Conservation (phyloP, 768 basidiomycete genomes). For the Phaeotremella skinneri region DNA sequence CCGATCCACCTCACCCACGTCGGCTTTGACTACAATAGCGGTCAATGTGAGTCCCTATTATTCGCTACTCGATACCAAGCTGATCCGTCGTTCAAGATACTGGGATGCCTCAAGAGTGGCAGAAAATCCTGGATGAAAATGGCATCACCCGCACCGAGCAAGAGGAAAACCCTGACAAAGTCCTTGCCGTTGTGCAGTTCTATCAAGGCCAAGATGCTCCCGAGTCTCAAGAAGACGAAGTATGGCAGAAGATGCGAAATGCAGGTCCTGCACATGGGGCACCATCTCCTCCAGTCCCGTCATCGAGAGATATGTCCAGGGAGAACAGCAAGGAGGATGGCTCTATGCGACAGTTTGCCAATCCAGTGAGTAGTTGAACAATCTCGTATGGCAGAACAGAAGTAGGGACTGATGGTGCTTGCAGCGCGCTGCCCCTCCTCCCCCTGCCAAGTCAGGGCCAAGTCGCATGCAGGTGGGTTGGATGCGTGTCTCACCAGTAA, state of each 20-base stretch:
- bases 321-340: slow-evolving; percentile 36
- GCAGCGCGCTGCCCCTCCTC: slow-evolving; percentile 47
- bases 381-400: background rate
- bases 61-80: background rate
- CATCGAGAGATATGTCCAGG: slow-evolving; percentile 39
- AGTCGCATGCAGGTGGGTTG: slow-evolving; percentile 22
- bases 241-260: slow-evolving; percentile 49
- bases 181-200: slow-evolving; percentile 96
- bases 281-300: slow-evolving; percentile 18
- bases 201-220: slow-evolving; percentile 74
- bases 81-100: slow-evolving; percentile 41
- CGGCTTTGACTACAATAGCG: slow-evolving; percentile 97
- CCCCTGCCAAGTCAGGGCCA: slow-evolving; percentile 32
- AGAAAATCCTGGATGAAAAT: slow-evolving; percentile 83
- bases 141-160: slow-evolving; percentile 93
- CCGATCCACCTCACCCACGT: slow-evolving; percentile 99
- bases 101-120: slow-evolving; percentile 98
- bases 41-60: slow-evolving; percentile 62
- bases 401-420: slow-evolving; percentile 1
- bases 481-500: background rate
- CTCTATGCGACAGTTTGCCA: slow-evolving; percentile 37
- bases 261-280: slow-evolving; percentile 28
- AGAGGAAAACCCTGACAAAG: slow-evolving; percentile 92
- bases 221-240: slow-evolving; percentile 57
- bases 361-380: slow-evolving; percentile 37